Evolutionary conservation across 805 yeast species (phyloP), one percentile per base, ranked within the genome.

Genomic region (Vanderwaltozyma polyspora): DNA sequence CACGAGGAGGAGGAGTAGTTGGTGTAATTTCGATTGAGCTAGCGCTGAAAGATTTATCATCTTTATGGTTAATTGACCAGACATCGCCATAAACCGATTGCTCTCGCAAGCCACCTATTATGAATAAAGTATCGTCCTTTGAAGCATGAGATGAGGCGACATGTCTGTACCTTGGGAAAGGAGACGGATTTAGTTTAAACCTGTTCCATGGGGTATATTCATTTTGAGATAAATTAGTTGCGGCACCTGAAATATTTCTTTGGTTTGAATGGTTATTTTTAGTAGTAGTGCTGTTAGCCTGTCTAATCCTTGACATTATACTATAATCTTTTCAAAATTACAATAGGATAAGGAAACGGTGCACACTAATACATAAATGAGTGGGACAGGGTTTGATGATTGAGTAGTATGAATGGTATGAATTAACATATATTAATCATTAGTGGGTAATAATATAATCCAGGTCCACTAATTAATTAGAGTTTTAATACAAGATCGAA

Each of bases 41-140:
- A 63, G 74, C 51, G 49, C 60, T 45, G 49, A 65, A 35, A 44
- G 38, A 21, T 59, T 60, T 35, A 32, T 57, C 48, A 10, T 67
- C 65, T 30, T 49, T 41, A 5, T 57, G 55, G 42, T 72, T 72
- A 38, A 89, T 67, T 39, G 79, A 76, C 99, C 99, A 91, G 45
- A 94, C 76, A 57, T 91, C 98, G 29, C 95, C 95, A 57, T 81
- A 84, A 6, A 89, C 95, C 15, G 89, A 78, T 36, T 84, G 82
- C 35, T 87, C 95, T 50, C 86, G 79, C 32, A 91, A 66, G 6
- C 99, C 99, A 28, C 99, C 98, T 84, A 89, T 86, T 16, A 91
- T 68, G 53, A 74, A 85, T 16, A 86, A 62, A 40, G 85, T 89
- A 35, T 84, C 83, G 35, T 77, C 78, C 18, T 85, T 86, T 11